phyloP scores from a whole-genome alignment of 768 basidiomycete species.

The Imleria badia region DNA sequence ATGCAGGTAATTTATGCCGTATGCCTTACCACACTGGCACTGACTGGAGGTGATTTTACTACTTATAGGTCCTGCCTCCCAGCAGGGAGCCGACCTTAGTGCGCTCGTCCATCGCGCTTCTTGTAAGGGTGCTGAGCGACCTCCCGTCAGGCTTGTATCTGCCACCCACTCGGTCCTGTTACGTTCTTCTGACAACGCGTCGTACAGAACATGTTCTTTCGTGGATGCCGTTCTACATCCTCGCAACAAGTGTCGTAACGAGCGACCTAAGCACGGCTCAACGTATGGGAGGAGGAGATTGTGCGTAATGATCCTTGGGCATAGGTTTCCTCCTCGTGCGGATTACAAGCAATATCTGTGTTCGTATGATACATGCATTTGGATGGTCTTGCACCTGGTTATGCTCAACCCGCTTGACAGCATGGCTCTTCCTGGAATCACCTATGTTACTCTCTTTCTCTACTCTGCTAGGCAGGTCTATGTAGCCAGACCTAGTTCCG shows the following conservation, averaged over 20 bases:
- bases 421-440: neutral
- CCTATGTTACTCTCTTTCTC: neutral
- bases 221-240: constrained; percentile 62
- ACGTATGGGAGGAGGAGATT: constrained; percentile 55
- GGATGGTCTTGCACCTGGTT: constrained; percentile 4
- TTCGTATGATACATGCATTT: constrained; percentile 15
- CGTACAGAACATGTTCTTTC: constrained; percentile 30
- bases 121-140: constrained; percentile 57
- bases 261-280: constrained; percentile 70
- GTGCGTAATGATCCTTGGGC: constrained; percentile 19
- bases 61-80: constrained; percentile 36
- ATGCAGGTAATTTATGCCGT: constrained; percentile 32
- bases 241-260: constrained; percentile 73
- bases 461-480: neutral
- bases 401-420: neutral
- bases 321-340: constrained; percentile 8
- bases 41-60: constrained; percentile 11
- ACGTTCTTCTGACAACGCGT: constrained; percentile 12
- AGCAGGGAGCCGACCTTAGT: constrained; percentile 47
- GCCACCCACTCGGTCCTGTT: neutral
- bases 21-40: constrained; percentile 7
- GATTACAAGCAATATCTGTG: constrained; percentile 4
- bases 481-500: neutral
- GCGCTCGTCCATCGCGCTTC: constrained; percentile 74
- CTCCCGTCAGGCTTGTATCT: constrained; percentile 49